Percentiles rank a stretch among this genome's conserved stretches.
These are phyloP conservation scores for Kwoniella heveanensis DNA, from an alignment of 768 basidiomycete genomes.

Conservation along the genomic window DNA sequence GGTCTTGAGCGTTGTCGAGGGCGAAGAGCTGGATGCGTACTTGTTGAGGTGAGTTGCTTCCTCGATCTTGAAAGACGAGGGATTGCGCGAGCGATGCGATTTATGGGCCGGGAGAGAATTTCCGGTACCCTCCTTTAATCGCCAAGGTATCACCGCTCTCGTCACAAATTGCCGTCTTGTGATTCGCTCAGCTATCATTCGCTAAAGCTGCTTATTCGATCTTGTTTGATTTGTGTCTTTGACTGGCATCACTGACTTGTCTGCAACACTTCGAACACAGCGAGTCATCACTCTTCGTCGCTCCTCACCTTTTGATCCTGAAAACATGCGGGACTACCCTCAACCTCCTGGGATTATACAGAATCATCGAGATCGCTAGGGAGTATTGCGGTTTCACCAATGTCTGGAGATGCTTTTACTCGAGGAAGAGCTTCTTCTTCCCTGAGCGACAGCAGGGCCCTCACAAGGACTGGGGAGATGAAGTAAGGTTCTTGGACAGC, in stretches of 20 bases:
- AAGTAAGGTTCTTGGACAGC: conserved; percentile 86
- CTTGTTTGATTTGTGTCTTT: no score
- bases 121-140: no score
- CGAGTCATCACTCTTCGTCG: conserved; percentile 95
- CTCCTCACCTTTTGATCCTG: conserved; percentile 90
- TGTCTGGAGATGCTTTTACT: conserved; percentile 91
- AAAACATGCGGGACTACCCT: conserved; percentile 99
- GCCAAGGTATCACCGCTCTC: no score
- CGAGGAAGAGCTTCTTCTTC: conserved; percentile 98
- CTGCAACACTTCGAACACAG: no score
- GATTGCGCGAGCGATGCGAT: neutral
- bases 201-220: no score
- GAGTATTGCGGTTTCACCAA: conserved; percentile 58
- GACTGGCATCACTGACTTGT: neutral
- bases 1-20: conserved; percentile 84
- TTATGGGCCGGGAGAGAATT: no score
- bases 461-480: conserved; percentile 89
- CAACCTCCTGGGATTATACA: conserved; percentile 89
- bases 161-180: no score
- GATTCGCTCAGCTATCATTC: no score
- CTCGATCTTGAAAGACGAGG: no score
- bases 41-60: conserved; percentile 77
- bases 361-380: conserved; percentile 87
- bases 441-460: conserved; percentile 92
- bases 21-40: conserved; percentile 91